Percentiles rank a stretch among this genome's conserved stretches.
Evolutionary conservation across 169 alveolate genomes (phyloP).

Genomic region (Perkinsus marinus): DNA sequence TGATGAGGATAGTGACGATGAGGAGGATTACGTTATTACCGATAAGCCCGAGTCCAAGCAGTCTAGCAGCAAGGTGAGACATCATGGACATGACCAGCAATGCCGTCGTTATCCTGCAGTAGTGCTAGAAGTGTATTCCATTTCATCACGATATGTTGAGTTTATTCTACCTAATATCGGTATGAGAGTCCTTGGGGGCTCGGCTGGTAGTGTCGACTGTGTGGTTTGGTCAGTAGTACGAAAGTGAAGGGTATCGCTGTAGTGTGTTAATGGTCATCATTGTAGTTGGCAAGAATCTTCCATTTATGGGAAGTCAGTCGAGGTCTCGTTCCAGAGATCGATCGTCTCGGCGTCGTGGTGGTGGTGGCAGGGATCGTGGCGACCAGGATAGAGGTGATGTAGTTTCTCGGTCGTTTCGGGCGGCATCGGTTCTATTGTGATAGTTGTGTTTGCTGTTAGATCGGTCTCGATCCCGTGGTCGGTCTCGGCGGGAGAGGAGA

Average conservation of each 20-base stretch:
- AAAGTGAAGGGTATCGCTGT: too few relatives aligned
- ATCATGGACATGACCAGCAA: too few relatives aligned
- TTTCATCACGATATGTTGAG: too few relatives aligned
- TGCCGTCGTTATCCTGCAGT: too few relatives aligned
- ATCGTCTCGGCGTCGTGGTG: not conserved
- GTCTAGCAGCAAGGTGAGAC: too few relatives aligned
- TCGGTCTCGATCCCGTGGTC: not conserved
- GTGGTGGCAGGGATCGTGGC: not conserved
- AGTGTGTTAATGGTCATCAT: too few relatives aligned
- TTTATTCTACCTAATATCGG: too few relatives aligned
- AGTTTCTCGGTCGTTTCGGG: not conserved
- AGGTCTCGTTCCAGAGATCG: not conserved
- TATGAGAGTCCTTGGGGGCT: too few relatives aligned
- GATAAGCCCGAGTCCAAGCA: not conserved
- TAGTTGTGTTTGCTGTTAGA: not conserved
- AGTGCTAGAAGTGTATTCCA: not conserved
- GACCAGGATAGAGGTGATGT: not conserved
- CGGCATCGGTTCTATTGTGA: not conserved
- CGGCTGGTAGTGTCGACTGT: too few relatives aligned
- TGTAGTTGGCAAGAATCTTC: not conserved
- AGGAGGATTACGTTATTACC: constrained; percentile 13
- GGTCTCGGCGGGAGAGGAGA: not conserved
- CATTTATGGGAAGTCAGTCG: not conserved
- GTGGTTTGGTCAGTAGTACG: too few relatives aligned
- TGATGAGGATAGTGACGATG: constrained; percentile 39